These are phyloP conservation scores for Isatis tinctoria DNA, from an alignment of 345 rosid genomes.

Conservation along the genomic window DNA sequence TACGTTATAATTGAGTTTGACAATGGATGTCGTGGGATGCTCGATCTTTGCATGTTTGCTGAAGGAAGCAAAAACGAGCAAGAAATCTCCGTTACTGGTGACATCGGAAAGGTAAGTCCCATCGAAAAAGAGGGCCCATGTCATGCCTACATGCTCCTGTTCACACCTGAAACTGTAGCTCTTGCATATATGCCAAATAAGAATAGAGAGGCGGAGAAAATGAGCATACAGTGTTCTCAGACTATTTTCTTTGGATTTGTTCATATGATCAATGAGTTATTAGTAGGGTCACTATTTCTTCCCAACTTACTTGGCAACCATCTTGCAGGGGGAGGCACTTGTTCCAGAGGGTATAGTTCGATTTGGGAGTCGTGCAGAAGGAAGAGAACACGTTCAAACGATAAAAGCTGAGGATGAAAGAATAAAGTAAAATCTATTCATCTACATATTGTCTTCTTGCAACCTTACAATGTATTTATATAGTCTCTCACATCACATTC, in stretches of 20 bases:
- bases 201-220: not conserved
- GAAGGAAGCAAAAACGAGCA: constrained; percentile 97
- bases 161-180: not conserved
- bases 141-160: not conserved
- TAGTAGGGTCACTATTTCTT: constrained; percentile 1
- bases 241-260: not conserved
- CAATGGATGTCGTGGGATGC: constrained; percentile 88
- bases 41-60: constrained; percentile 97
- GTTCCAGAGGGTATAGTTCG: constrained; percentile 84
- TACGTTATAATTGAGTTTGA: constrained; percentile 85
- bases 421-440: constrained; percentile 48
- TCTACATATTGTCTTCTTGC: not conserved
- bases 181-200: constrained; percentile 4
- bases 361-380: constrained; percentile 52
- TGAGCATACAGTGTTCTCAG: not conserved
- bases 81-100: constrained; percentile 80
- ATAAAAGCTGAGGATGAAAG: constrained; percentile 60
- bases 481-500: not conserved
- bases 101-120: constrained; percentile 59
- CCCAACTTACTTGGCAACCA: not conserved
- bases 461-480: not conserved
- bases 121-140: not conserved
- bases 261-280: not conserved
- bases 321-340: constrained; percentile 81
- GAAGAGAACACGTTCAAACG: constrained; percentile 68